These are phyloP conservation scores for Hymenoscyphus fructigenus DNA, from an alignment of 2,329 filamentous ascomycete genomes.

Conservation along the genomic window DNA sequence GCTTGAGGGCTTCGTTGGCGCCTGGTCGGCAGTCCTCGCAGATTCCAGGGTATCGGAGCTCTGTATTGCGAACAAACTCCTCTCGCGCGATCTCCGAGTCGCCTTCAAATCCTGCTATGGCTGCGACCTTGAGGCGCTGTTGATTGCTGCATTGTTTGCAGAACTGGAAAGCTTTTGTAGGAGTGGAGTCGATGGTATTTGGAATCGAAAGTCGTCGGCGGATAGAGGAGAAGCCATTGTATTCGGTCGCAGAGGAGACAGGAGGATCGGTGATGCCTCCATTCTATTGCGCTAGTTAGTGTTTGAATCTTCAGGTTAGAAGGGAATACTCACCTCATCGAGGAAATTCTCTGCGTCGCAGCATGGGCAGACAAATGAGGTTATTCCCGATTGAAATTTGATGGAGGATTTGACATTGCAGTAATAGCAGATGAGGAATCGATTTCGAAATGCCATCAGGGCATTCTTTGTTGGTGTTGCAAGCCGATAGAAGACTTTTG, in stretches of 20 bases:
- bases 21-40: constrained; percentile 77
- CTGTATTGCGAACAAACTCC: neutral
- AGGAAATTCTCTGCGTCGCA: too few species aligned
- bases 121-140: neutral
- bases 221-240: too few species aligned
- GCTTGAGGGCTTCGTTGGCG: constrained; percentile 67
- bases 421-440: constrained; percentile 72
- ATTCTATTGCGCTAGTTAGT: too few species aligned
- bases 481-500: neutral
- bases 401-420: constrained; percentile 69
- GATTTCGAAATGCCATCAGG: constrained; percentile 29
- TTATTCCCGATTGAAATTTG: constrained; percentile 55
- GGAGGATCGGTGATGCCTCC: too few species aligned
- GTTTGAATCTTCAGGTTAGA: constrained; percentile 32
- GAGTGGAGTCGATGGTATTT: constrained; percentile 50
- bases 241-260: constrained; percentile 67
- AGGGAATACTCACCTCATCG: constrained; percentile 44
- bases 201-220: too few species aligned
- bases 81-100: neutral
- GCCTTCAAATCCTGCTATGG: neutral
- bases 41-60: constrained; percentile 75
- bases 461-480: constrained; percentile 19
- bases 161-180: neutral
- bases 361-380: constrained; percentile 55
- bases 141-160: neutral